Base-by-base conservation (phyloP, 2,329 filamentous ascomycete species). In the Dactylellina drechsleri region DNA sequence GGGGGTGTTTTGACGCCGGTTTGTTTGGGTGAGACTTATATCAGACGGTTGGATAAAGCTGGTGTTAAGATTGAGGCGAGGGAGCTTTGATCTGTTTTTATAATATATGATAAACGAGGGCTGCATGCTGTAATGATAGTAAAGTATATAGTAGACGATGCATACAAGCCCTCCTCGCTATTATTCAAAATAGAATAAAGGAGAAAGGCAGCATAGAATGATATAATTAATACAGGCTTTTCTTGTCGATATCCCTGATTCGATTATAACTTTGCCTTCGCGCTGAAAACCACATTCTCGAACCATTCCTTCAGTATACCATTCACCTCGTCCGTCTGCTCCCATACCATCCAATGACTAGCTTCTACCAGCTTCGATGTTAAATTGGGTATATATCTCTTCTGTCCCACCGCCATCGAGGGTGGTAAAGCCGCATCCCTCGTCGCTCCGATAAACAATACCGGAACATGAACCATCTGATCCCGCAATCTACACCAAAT, bases 321-420 rank as follows among this genome's bases (percentile, higher is more conserved):
- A 81, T 97, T 97, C 2, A 92, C 87, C 78, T 90, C 87, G 20
- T 85, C 86, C 0, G 90, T 86, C 77, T 87, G 87, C 84, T 97
- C 88, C 84, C 88, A 89, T 80, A 96, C 83, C 53, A 90, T 91
- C 94, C 94, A 98, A 82, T 98, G 95, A 16, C 86, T 84, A 0
- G 90, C 86, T 41, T 89, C 82, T 65, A 97, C 89, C 80, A 91
- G 87, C 7, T 83, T 85, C 74, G 86, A 85, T 6, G 87, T 90
- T 79, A 96, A 82, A 54, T 88, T 85, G 1, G 87, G 86, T 73
- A 94, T 88, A 76, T 84, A 83, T 77, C 85, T 84, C 18, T 89
- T 89, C 92, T 97, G 97, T 0, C 87, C 87, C 23, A 82, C 83
- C 0, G 90, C 86, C 87, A 97, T 87, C 45, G 85, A 83, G 0